Percentiles rank a stretch among this genome's conserved stretches.
Evolutionary conservation across 2,329 filamentous ascomycete species (phyloP).

Genomic region (Mycogone perniciosa): DNA sequence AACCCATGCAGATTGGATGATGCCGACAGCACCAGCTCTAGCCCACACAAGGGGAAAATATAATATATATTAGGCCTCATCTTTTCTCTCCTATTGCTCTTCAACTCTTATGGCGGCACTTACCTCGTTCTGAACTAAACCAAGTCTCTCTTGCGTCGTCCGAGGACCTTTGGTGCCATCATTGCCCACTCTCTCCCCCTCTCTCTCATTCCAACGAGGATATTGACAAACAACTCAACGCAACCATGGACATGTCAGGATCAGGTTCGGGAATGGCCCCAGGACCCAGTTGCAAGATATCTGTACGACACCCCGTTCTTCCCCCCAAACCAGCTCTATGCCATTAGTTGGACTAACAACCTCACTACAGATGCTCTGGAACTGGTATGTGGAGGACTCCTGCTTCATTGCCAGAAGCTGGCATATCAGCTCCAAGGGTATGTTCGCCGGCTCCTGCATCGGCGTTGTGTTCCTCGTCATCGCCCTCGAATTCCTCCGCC

Average conservation of each 20-base stretch:
- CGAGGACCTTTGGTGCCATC: no score
- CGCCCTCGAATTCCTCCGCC: conserved; percentile 64
- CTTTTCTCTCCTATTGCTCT: no score
- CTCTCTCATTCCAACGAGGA: background rate
- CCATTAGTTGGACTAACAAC: background rate
- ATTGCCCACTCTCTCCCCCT: background rate
- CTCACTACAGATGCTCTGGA: conserved; percentile 64
- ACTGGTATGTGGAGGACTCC: conserved; percentile 65
- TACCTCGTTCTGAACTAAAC: no score
- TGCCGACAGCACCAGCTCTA: no score
- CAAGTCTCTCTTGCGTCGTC: no score
- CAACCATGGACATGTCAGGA: conserved; percentile 23
- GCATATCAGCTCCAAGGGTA: conserved; percentile 61
- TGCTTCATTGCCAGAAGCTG: conserved; percentile 65
- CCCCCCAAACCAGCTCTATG: background rate
- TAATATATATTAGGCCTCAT: no score
- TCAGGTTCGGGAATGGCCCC: no score
- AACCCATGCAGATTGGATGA: no score
- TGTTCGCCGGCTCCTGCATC: conserved; percentile 77
- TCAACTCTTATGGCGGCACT: no score
- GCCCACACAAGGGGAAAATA: no score
- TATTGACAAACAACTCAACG: no score
- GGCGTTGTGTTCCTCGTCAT: conserved; percentile 71
- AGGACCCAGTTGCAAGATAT: conserved; percentile 33
- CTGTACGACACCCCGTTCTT: conserved; percentile 12